Base-by-base conservation (phyloP, 78 protist species). In the Dictyostelium citrinum region DNA sequence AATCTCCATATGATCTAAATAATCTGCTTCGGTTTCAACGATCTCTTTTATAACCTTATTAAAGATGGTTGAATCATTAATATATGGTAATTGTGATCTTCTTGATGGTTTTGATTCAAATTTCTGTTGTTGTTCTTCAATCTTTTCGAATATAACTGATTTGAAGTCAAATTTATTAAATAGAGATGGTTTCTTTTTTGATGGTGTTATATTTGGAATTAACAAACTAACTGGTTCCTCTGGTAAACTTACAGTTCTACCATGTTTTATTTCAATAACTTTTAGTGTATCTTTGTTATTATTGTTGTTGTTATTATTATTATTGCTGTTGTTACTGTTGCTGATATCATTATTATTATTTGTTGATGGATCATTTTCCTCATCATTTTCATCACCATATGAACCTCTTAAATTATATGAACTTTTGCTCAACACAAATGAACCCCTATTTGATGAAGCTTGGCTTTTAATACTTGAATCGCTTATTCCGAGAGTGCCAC, bases 21-120 rank as follows among this genome's bases (percentile, higher is more conserved):
- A 88, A 45, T 88, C 93, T n/a, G 84, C 84, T 14, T 88, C 93
- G 8, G 93, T 88, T 78, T 88, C 93, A 24, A 88, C 79, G 27
- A 88, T 2, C 27, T 88, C 93, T 35, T 24, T 46, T 27, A 88
- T 27, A 5, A 77, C 85, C 27, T 58, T 76, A 67, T 78, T 88
- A 7, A 78, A 46, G 1, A 58, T 22, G 29, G 93, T 78, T 20
- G 61, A 27, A 12, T 10, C 16, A 22, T 76, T 14, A 20, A 84
- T 84, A n/a, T 67, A 9, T 20, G 58, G 81, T 41, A 75, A 11
- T 43, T 75, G 46, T 20, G 41, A 33, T 4, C 24, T 75, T 75
- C 77, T 70, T 70, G 77, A 33, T 31, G 37, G 45, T 16, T 12
- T 31, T 70, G 33, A 16, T 41, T 75, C 45, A 41, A 41, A 41